Conservation (phyloP, 129 eudicot species). For the Gnaphalium uliginosum region DNA sequence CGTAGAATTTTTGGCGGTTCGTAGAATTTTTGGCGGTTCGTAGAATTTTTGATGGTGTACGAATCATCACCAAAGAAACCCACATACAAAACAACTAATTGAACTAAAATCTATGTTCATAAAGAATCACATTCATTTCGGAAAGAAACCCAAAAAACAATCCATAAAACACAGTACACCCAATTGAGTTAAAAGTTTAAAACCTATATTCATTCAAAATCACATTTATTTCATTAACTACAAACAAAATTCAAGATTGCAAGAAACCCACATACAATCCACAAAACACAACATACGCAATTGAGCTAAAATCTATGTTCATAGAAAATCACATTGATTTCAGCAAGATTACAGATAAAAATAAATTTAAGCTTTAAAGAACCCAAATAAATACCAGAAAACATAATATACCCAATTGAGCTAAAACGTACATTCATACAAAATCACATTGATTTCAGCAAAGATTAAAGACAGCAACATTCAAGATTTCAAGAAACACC, state of each 20-base stretch:
- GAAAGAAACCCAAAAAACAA: too few relatives aligned
- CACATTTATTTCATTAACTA: neutral
- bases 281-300: slow-evolving; percentile 9
- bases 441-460: neutral
- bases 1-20: too few relatives aligned
- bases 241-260: neutral
- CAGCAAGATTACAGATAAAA: slow-evolving; percentile 17
- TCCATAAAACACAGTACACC: neutral
- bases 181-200: neutral
- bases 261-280: slow-evolving; percentile 14
- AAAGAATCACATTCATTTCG: too few relatives aligned
- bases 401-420: slow-evolving; percentile 21
- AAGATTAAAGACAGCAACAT: neutral
- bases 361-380: too few relatives aligned
- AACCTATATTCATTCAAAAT: neutral
- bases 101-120: too few relatives aligned
- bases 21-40: too few relatives aligned
- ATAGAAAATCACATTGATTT: neutral
- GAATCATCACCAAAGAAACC: too few relatives aligned
- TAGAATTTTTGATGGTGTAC: too few relatives aligned
- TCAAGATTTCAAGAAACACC: neutral
- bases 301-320: neutral
- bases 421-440: neutral
- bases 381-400: too few relatives aligned
- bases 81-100: neutral